Conservation (phyloP, 192 early-diverging fungal species). For the Dissophora ornata region DNA sequence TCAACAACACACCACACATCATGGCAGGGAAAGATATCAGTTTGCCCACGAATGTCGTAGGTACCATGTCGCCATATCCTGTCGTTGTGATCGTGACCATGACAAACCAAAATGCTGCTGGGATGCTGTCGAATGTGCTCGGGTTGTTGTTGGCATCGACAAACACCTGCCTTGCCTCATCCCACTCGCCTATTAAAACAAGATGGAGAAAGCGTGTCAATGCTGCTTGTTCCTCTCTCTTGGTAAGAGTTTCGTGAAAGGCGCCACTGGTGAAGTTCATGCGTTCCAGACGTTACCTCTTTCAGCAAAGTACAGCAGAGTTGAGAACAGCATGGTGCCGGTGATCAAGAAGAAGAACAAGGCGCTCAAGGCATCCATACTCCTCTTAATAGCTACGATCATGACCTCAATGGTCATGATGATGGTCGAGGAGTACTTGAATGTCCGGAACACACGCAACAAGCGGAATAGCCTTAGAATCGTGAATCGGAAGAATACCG, state of each 20-base stretch:
- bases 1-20: slow-evolving; percentile 84
- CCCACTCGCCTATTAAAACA: slow-evolving; percentile 64
- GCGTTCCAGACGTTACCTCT: slow-evolving; percentile 61
- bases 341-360: slow-evolving; percentile 80
- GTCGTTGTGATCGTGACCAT: slow-evolving; percentile 86
- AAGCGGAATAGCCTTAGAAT: slow-evolving; percentile 81
- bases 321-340: slow-evolving; percentile 77
- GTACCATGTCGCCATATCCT: slow-evolving; percentile 84
- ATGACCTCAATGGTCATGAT: slow-evolving; percentile 88
- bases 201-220: neutral
- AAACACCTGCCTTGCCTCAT: slow-evolving; percentile 72
- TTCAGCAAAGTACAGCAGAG: slow-evolving; percentile 85
- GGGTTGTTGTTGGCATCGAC: slow-evolving; percentile 74
- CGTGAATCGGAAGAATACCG: slow-evolving; percentile 86
- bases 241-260: neutral
- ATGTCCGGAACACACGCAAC: slow-evolving; percentile 82
- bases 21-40: slow-evolving; percentile 84
- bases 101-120: slow-evolving; percentile 81
- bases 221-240: neutral
- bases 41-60: slow-evolving; percentile 83
- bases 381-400: slow-evolving; percentile 80
- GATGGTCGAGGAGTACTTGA: slow-evolving; percentile 84
- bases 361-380: slow-evolving; percentile 78
- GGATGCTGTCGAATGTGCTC: slow-evolving; percentile 80
- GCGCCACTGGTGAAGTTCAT: no score